Conservation (phyloP, 2,329 filamentous ascomycete genomes). For the Colletotrichum tropicicola region DNA sequence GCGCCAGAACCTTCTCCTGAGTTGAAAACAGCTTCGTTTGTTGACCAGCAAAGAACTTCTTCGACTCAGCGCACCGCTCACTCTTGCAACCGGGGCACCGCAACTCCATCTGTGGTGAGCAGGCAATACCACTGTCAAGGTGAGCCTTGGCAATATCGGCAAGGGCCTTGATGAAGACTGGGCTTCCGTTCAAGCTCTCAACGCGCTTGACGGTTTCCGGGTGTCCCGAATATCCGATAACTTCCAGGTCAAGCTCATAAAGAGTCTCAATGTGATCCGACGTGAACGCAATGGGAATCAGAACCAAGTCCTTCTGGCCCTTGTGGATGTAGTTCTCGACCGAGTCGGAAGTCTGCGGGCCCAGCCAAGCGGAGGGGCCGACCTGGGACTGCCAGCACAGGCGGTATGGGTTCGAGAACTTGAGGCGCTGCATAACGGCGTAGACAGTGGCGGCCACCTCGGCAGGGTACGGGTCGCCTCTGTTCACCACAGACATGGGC, state of each 20-base stretch:
- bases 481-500: constrained; percentile 97
- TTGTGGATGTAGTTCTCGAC: constrained; percentile 90
- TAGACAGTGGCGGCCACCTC: constrained; percentile 97
- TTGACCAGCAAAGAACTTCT: constrained; percentile 68
- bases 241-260: constrained; percentile 92
- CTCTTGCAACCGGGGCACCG: constrained; percentile 95
- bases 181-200: constrained; percentile 91
- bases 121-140: constrained; percentile 72
- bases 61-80: constrained; percentile 83
- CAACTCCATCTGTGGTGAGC: constrained; percentile 86
- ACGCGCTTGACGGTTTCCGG: constrained; percentile 85
- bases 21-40: constrained; percentile 4
- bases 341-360: constrained; percentile 89
- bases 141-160: constrained; percentile 88
- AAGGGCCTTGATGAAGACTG: constrained; percentile 88
- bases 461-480: constrained; percentile 92
- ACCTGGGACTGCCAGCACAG: constrained; percentile 99
- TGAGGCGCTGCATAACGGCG: constrained; percentile 92
- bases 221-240: constrained; percentile 87
- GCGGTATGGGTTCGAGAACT: constrained; percentile 89
- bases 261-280: constrained; percentile 99
- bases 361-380: constrained; percentile 93
- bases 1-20: constrained; percentile 13
- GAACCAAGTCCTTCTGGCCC: constrained; percentile 88
- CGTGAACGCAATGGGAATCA: constrained; percentile 97